phyloP scores from a whole-genome alignment of 2,329 filamentous ascomycete genomes.

The Clonostachys rhizophaga region DNA sequence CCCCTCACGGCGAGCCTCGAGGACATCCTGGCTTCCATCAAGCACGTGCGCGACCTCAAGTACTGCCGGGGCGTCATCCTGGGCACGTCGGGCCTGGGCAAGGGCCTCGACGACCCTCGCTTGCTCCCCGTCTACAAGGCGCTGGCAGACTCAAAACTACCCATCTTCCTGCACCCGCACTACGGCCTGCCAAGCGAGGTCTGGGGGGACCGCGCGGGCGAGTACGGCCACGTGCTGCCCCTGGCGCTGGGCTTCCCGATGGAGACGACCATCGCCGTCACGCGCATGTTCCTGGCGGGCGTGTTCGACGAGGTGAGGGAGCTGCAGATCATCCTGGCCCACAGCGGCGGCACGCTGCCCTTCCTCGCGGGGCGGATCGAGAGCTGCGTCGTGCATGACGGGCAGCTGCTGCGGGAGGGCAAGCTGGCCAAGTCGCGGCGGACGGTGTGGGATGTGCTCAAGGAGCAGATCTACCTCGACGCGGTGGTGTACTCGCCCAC shows the following conservation, averaged over 20 bases:
- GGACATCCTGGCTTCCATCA: constrained; percentile 62
- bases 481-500: constrained; percentile 79
- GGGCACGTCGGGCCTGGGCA: constrained; percentile 76
- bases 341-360: constrained; percentile 83
- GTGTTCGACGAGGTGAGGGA: constrained; percentile 73
- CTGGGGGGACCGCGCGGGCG: constrained; percentile 66
- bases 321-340: constrained; percentile 74
- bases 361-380: constrained; percentile 87
- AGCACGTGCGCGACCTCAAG: constrained; percentile 53
- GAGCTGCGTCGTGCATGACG: constrained; percentile 81
- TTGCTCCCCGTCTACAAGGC: constrained; percentile 70
- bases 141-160: constrained; percentile 57
- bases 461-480: constrained; percentile 80
- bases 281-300: constrained; percentile 80
- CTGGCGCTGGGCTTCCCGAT: constrained; percentile 84
- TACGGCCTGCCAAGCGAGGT: constrained; percentile 80
- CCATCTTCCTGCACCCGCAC: constrained; percentile 86
- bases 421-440: constrained; percentile 42
- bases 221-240: constrained; percentile 84
- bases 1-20: constrained; percentile 66
- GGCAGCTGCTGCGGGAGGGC: constrained; percentile 63
- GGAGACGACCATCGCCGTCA: constrained; percentile 87
- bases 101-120: constrained; percentile 72
- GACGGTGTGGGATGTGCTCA: constrained; percentile 51
- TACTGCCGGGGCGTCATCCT: constrained; percentile 84